Base-by-base conservation (phyloP, 148 eudicot species). In the Chenopodium suecicum region DNA sequence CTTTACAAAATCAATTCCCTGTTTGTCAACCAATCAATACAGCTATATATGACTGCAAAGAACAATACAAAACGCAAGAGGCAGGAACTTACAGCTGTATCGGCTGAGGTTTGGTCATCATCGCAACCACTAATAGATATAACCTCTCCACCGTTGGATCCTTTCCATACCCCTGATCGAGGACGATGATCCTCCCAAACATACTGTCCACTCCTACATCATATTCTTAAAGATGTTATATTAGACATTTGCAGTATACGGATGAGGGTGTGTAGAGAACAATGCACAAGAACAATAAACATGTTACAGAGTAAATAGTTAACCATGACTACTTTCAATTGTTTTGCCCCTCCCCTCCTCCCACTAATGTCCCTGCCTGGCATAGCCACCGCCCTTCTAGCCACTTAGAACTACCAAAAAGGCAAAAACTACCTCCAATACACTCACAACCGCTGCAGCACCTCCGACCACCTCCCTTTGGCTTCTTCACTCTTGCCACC, bases 141-240 rank as follows among this genome's bases (percentile, higher is more conserved):
- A 60, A 86, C 99, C 94, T 97, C 99, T 71, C 99, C 99, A 56
- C 99, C 99, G 78, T 68, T 86, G 50, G 94, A 86, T 84, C 99
- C 99, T 89, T 97, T 97, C 97, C 95, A 94, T 47, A 88, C 85
- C 63, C 99, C 99, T 75, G 98, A 89, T 81, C 87, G 89, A 74
- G 99, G 99, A 67, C 95, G 94, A 86, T 92, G 99, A 85, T 97
- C 99, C 83, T 97, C 99, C 98, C 99, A 97, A 29, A 78, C 84
- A 90, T 92, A 91, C 41, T 90, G 94, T 56, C 98, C 98, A n/a
- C 81, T 85, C 89, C 99, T 97, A 82, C 70, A 65, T 50, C 65
- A 82, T 70, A 73, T 10, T 67, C 16, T 10, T 17, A 70, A 71
- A 72, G 46, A 44, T 81, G 50, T 47, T 34, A n/a, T 25, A 44